phyloP scores from a whole-genome alignment of 2,329 filamentous ascomycete species.

The Diaporthe capsici region DNA sequence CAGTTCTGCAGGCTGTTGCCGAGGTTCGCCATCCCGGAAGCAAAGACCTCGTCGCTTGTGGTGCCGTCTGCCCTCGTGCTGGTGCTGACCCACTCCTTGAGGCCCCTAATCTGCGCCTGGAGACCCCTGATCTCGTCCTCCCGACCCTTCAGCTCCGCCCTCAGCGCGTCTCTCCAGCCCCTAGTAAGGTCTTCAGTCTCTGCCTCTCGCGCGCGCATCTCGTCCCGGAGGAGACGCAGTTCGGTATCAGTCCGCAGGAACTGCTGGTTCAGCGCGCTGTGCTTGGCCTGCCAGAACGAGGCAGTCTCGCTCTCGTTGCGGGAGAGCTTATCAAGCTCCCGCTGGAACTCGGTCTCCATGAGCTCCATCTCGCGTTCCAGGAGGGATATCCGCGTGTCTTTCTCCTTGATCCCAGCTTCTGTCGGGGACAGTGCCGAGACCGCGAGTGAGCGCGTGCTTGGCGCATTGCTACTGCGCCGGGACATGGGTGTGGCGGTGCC shows the following conservation, averaged over 20 bases:
- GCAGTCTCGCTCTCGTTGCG: constrained; percentile 69
- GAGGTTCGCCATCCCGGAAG: constrained; percentile 71
- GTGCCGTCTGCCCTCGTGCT: constrained; percentile 74
- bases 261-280: constrained; percentile 66
- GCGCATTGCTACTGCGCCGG: constrained; percentile 34
- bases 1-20: constrained; percentile 81
- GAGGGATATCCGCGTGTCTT: constrained; percentile 66
- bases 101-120: constrained; percentile 72
- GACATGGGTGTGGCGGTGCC: background rate
- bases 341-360: constrained; percentile 68
- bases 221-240: constrained; percentile 63
- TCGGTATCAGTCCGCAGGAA: constrained; percentile 67
- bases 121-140: constrained; percentile 71
- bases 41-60: constrained; percentile 77
- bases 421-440: constrained; percentile 40
- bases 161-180: constrained; percentile 63
- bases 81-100: constrained; percentile 81
- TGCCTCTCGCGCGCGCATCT: constrained; percentile 62
- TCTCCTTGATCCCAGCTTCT: constrained; percentile 55
- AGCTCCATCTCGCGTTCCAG: constrained; percentile 66
- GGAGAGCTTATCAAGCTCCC: constrained; percentile 66
- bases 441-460: constrained; percentile 25
- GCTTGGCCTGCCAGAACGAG: constrained; percentile 71
- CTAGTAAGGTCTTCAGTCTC: constrained; percentile 63
- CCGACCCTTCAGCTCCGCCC: constrained; percentile 60